These are phyloP conservation scores for Sugiyamaella neomexicana DNA, from an alignment of 1,139 yeast genomes.

Conservation along the genomic window DNA sequence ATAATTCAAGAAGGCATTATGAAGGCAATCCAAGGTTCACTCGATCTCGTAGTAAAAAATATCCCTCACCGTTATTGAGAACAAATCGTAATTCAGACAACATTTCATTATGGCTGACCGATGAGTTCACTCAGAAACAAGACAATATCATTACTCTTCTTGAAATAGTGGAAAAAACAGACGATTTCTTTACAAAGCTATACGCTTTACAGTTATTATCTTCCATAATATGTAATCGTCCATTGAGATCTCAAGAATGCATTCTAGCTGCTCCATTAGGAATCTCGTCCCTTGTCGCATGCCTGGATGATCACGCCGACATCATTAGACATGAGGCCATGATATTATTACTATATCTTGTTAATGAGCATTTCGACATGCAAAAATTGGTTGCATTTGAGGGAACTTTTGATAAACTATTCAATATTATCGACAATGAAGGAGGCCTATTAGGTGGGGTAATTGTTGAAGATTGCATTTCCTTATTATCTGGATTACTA, in stretches of 20 bases:
- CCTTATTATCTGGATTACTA: slow-evolving; percentile 68
- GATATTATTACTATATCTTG: slow-evolving; percentile 77
- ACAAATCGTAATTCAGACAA: slow-evolving; percentile 48
- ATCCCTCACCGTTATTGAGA: slow-evolving; percentile 17
- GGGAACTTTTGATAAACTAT: slow-evolving; percentile 80
- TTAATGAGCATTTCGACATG: slow-evolving; percentile 77
- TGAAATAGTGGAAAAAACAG: slow-evolving; percentile 54
- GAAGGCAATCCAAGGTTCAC: slow-evolving; percentile 12
- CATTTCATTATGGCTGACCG: slow-evolving; percentile 92
- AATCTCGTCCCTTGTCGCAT: slow-evolving; percentile 67
- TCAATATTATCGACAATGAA: slow-evolving; percentile 75
- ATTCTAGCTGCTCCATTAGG: slow-evolving; percentile 77
- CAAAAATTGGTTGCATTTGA: slow-evolving; percentile 95
- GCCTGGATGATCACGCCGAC: slow-evolving; percentile 72
- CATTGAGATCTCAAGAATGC: slow-evolving; percentile 70
- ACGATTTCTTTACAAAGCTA: slow-evolving; percentile 76
- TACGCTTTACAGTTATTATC: slow-evolving; percentile 85
- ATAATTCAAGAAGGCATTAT: not conserved
- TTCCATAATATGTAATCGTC: slow-evolving; percentile 77
- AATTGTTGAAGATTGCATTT: slow-evolving; percentile 86
- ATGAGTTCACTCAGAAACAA: slow-evolving; percentile 69
- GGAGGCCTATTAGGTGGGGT: slow-evolving; percentile 94
- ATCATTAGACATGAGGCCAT: slow-evolving; percentile 87
- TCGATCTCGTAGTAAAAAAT: slow-evolving; percentile 16
- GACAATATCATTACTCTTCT: slow-evolving; percentile 61